Evolutionary conservation across 371 early-diverging fungal genomes (phyloP).

Genomic region (Sporodiniella umbellata): DNA sequence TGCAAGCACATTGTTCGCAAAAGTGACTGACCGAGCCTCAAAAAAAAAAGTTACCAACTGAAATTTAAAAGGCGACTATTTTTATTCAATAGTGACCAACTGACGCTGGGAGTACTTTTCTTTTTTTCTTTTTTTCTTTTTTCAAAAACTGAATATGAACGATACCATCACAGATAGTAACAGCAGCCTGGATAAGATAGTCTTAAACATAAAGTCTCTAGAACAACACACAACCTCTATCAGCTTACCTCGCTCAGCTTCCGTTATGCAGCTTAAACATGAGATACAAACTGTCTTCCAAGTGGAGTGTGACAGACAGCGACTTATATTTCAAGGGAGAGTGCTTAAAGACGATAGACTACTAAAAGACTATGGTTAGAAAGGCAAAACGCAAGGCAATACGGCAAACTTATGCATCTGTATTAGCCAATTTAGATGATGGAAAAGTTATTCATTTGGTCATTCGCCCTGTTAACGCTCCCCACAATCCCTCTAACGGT

Average conservation of each 20-base stretch:
- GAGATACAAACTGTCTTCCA: slow-evolving; percentile 49
- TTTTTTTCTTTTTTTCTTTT: background rate
- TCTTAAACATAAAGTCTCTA: slow-evolving; percentile 51
- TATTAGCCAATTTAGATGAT: slow-evolving; percentile 50
- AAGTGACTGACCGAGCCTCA: too few relatives aligned
- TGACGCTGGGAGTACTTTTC: too few relatives aligned
- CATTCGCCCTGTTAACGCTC: slow-evolving; percentile 54
- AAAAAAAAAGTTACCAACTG: too few relatives aligned
- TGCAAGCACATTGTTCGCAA: too few relatives aligned
- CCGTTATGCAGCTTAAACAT: slow-evolving; percentile 54
- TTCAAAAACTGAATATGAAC: background rate
- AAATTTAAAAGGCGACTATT: too few relatives aligned
- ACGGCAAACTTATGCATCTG: background rate
- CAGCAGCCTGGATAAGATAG: slow-evolving; percentile 23
- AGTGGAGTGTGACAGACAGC: slow-evolving; percentile 53
- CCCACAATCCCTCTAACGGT: slow-evolving; percentile 53
- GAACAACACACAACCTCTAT: slow-evolving; percentile 56
- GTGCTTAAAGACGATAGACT: slow-evolving; percentile 55
- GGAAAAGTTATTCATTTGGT: slow-evolving; percentile 62
- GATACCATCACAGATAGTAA: background rate
- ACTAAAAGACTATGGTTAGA: slow-evolving; percentile 53
- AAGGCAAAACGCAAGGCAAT: background rate
- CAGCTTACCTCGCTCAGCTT: slow-evolving; percentile 44
- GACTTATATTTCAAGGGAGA: slow-evolving; percentile 60
- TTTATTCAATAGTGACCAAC: too few relatives aligned